These are phyloP conservation scores for Phaeolepiota aurea DNA, from an alignment of 768 basidiomycete species.

Conservation along the genomic window DNA sequence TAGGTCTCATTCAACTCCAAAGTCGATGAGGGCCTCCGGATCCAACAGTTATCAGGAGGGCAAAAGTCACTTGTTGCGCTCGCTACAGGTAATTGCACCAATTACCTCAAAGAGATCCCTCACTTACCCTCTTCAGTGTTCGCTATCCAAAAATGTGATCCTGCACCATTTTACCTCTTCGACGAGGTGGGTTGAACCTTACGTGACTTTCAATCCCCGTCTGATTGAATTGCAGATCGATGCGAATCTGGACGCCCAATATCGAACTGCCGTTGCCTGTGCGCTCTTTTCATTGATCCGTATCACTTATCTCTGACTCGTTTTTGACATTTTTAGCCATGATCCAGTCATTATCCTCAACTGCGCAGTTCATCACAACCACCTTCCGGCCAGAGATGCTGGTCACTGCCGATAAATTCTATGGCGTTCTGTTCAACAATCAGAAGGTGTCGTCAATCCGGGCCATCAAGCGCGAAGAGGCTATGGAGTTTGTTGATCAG, in stretches of 20 bases:
- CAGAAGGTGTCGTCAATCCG: conserved; percentile 91
- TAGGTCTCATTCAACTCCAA: conserved; percentile 99
- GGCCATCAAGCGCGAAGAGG: conserved; percentile 82
- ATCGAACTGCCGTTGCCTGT: conserved; percentile 95
- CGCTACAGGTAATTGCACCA: conserved; percentile 58
- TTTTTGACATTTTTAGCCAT: conserved; percentile 45
- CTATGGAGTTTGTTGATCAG: conserved; percentile 92
- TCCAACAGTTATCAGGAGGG: conserved; percentile 95
- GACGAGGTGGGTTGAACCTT: conserved; percentile 57
- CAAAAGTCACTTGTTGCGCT: conserved; percentile 97
- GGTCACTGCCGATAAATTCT: conserved; percentile 92
- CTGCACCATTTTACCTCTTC: conserved; percentile 98
- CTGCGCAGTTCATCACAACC: conserved; percentile 95
- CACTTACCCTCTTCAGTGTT: conserved; percentile 51
- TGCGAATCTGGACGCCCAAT: conserved; percentile 95
- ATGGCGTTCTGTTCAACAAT: conserved; percentile 93
- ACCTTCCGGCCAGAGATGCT: conserved; percentile 98
- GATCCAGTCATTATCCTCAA: conserved; percentile 85
- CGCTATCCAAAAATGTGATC: conserved; percentile 98
- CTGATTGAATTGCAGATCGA: conserved; percentile 56
- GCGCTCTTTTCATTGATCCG: conserved; percentile 18
- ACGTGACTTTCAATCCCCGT: neutral
- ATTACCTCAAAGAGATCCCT: conserved; percentile 3
- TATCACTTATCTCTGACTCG: neutral
- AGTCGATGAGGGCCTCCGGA: conserved; percentile 90